Conservation (phyloP, 108 stramenopile species). For the Cyclotella kingstonii region DNA sequence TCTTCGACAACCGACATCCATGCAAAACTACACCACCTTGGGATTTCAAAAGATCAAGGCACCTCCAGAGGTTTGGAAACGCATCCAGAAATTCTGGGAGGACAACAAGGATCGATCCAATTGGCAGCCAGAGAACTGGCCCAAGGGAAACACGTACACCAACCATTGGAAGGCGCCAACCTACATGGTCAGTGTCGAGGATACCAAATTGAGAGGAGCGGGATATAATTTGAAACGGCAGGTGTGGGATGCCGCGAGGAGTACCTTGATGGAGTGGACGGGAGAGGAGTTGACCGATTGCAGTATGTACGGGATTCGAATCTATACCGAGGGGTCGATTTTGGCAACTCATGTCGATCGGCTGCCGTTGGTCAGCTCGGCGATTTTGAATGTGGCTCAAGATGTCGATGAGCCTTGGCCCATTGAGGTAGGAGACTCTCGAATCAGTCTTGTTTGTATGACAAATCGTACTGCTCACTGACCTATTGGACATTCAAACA, state of each 20-base stretch:
- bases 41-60: constrained; percentile 69
- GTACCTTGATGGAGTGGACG: constrained; percentile 84
- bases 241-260: constrained; percentile 72
- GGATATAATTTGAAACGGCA: constrained; percentile 59
- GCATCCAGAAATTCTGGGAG: constrained; percentile 70
- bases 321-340: constrained; percentile 81
- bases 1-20: constrained; percentile 67
- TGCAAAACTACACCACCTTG: constrained; percentile 71
- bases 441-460: too few relatives aligned
- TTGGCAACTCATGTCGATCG: constrained; percentile 92
- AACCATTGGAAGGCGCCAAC: constrained; percentile 67
- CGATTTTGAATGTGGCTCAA: constrained; percentile 86
- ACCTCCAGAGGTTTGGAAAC: constrained; percentile 52
- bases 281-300: constrained; percentile 77
- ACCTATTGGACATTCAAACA: too few relatives aligned
- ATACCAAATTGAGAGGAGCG: constrained; percentile 53
- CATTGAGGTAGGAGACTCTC: too few relatives aligned
- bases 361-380: constrained; percentile 81
- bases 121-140: constrained; percentile 51
- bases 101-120: constrained; percentile 51
- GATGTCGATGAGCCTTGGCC: constrained; percentile 95
- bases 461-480: too few relatives aligned
- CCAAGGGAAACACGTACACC: constrained; percentile 75
- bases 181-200: constrained; percentile 73
- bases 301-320: constrained; percentile 86